phyloP scores from a whole-genome alignment of 176 grass and related monocot species.

The Coix lacrymajobi region DNA sequence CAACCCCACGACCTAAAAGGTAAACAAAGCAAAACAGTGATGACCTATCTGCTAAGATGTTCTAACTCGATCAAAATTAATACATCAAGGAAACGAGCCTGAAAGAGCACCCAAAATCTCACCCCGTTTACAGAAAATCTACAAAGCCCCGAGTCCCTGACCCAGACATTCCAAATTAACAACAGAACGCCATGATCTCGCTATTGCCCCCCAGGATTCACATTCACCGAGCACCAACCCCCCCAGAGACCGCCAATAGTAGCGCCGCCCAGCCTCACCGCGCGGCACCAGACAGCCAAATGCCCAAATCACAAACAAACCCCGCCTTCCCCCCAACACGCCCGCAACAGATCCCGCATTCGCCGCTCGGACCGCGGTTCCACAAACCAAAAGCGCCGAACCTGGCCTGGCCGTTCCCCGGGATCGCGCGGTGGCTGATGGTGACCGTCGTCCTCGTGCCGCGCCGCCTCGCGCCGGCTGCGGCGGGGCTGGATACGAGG shows the following conservation, averaged over 20 bases:
- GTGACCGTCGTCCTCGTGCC: neutral
- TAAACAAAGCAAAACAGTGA: neutral
- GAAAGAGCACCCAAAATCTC: neutral
- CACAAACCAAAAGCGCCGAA: neutral
- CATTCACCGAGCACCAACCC: neutral
- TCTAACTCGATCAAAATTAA: neutral
- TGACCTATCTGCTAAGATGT: neutral
- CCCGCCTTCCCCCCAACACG: neutral
- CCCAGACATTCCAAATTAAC: neutral
- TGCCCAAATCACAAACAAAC: neutral
- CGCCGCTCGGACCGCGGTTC: neutral
- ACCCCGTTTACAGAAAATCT: neutral
- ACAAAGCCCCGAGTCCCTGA: neutral
- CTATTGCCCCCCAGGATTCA: neutral
- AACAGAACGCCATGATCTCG: neutral
- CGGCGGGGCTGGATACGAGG: neutral
- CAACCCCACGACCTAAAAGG: neutral
- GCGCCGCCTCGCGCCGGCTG: neutral
- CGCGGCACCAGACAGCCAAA: neutral
- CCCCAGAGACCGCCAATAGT: neutral
- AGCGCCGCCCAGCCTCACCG: neutral
- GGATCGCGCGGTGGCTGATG: neutral
- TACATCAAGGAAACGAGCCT: neutral
- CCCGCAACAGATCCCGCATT: conserved; percentile 16
- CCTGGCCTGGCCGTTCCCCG: neutral